phyloP scores from a whole-genome alignment of 768 basidiomycete species.

The Boletus sp. region DNA sequence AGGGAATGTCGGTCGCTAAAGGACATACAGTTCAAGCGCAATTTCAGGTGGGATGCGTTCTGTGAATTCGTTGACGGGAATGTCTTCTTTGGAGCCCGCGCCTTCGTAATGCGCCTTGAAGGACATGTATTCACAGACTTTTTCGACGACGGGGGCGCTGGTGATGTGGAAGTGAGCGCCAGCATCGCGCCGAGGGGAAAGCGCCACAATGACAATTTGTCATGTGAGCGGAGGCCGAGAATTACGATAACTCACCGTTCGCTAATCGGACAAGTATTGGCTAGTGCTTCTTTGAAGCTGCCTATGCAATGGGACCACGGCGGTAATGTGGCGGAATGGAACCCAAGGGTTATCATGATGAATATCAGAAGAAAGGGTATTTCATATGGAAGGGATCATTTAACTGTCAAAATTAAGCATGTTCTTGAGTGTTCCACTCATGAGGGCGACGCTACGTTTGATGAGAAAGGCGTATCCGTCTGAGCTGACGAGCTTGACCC shows the following conservation, averaged over 20 bases:
- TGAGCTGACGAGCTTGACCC: conserved; percentile 73
- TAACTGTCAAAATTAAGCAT: conserved; percentile 75
- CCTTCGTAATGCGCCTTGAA: conserved; percentile 80
- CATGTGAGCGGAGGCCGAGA: conserved; percentile 1
- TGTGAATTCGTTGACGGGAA: conserved; percentile 71
- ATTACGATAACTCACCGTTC: conserved; percentile 55
- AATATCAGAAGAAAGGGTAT: conserved; percentile 10
- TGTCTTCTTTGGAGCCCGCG: conserved; percentile 69
- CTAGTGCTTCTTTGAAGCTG: conserved; percentile 70
- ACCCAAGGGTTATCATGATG: conserved; percentile 2
- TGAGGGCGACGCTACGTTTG: conserved; percentile 67
- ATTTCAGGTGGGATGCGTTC: conserved; percentile 87
- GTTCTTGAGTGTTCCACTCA: conserved; percentile 78
- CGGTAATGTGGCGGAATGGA: conserved; percentile 9
- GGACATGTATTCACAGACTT: conserved; percentile 85
- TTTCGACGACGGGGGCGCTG: conserved; percentile 76
- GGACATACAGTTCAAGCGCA: conserved; percentile 81
- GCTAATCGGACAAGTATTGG: conserved; percentile 65
- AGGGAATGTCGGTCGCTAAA: neutral
- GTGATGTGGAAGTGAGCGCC: neutral
- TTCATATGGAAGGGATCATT: conserved; percentile 23
- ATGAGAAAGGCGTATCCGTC: conserved; percentile 86
- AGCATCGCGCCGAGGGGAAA: neutral
- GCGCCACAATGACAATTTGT: neutral
- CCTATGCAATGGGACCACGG: conserved; percentile 39